Conservation (phyloP, 75 land plant species). For the Pinus taeda region DNA sequence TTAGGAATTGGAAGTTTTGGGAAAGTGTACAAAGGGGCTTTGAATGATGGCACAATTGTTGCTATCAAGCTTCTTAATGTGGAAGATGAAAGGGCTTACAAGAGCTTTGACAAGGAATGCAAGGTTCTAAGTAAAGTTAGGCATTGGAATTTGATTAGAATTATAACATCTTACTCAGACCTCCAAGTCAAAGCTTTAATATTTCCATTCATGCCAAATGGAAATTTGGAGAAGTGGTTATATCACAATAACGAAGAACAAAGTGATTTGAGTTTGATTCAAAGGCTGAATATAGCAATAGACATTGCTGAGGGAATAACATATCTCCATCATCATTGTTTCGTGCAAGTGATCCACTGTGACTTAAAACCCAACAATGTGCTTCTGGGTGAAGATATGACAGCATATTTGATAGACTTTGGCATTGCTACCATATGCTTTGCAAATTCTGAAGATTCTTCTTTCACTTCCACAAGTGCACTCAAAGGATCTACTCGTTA, state of each 20-base stretch:
- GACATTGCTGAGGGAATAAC: not conserved
- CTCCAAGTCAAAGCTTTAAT: not conserved
- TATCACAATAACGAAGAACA: too few relatives aligned
- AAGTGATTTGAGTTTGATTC: not conserved
- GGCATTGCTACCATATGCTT: not conserved
- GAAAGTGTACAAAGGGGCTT: not conserved
- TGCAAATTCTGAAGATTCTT: not conserved
- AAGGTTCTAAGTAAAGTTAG: not conserved
- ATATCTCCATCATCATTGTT: not conserved
- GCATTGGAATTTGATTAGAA: not conserved
- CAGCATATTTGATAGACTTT: not conserved
- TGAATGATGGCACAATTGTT: not conserved
- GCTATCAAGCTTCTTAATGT: not conserved
- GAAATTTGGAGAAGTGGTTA: conserved; percentile 7
- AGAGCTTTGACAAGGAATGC: not conserved
- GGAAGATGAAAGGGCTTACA: not conserved
- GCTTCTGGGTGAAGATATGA: not conserved
- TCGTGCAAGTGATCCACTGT: conserved; percentile 2
- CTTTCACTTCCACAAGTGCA: not conserved
- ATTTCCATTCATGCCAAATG: conserved; percentile 33
- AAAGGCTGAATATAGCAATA: not conserved
- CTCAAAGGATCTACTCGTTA: not conserved
- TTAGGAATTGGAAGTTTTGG: conserved; percentile 6
- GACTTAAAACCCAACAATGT: not conserved
- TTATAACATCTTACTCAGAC: not conserved